Conservation (phyloP, 495 filamentous ascomycete genomes). For the Sphaerosporella brunnea region DNA sequence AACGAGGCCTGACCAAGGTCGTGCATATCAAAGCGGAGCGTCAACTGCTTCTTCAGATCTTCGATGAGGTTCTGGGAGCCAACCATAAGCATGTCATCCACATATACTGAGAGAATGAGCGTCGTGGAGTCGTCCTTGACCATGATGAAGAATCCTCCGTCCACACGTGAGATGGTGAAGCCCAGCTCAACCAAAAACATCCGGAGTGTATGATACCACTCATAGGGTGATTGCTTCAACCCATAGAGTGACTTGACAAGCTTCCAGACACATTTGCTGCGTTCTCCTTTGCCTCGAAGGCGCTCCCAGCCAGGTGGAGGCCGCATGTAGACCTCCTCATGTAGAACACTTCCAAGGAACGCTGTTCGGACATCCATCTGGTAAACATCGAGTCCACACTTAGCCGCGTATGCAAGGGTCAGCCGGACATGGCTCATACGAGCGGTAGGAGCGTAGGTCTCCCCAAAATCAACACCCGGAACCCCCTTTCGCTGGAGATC, state of each 20-base stretch:
- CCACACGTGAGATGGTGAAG: too few relatives aligned
- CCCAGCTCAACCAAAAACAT: too few relatives aligned
- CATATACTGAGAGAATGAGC: too few relatives aligned
- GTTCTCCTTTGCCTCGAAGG: too few relatives aligned
- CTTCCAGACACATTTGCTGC: too few relatives aligned
- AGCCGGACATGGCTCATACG: conserved; percentile 7
- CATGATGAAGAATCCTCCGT: too few relatives aligned
- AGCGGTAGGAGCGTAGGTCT: conserved; percentile 8
- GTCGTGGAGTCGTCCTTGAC: too few relatives aligned
- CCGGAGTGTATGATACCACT: too few relatives aligned
- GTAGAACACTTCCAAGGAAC: conserved; percentile 5
- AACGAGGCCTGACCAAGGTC: background rate
- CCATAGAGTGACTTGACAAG: too few relatives aligned
- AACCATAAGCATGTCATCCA: background rate
- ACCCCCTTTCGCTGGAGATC: conserved; percentile 9
- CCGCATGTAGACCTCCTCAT: conserved; percentile 4
- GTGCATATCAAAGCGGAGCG: background rate
- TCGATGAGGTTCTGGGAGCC: background rate
- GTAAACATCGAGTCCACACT: conserved; percentile 3
- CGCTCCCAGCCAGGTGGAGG: too few relatives aligned
- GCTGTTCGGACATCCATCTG: conserved; percentile 10
- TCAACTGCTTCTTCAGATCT: background rate
- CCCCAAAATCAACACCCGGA: conserved; percentile 5
- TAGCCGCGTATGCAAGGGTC: background rate
- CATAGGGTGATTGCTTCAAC: too few relatives aligned